Conservation (phyloP, 2,329 filamentous ascomycete genomes). For the Clarireedia sp. region DNA sequence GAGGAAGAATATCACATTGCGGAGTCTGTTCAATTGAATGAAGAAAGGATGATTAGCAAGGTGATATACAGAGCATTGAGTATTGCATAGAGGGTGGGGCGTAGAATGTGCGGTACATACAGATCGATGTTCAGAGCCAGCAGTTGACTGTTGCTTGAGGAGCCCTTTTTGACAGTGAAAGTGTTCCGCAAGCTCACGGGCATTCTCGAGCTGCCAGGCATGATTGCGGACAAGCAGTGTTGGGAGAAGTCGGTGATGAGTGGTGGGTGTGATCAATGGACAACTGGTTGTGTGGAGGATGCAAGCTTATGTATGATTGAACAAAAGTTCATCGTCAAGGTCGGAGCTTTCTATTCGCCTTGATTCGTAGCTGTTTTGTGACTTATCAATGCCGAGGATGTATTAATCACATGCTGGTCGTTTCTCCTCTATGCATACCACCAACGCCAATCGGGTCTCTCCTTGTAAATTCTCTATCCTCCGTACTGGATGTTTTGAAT, state of each 20-base stretch:
- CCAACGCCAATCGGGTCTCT: neutral
- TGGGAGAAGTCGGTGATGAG: neutral
- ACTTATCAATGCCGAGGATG: constrained; percentile 7
- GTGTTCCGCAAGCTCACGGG: constrained; percentile 63
- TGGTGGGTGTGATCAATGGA: neutral
- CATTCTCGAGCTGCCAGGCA: constrained; percentile 62
- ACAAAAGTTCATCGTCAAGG: constrained; percentile 1
- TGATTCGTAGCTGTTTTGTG: neutral
- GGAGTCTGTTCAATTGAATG: constrained; percentile 46
- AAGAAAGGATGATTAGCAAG: neutral
- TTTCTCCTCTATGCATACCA: neutral
- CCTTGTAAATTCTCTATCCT: neutral
- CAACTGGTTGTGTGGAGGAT: too few relatives aligned
- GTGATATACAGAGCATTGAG: neutral
- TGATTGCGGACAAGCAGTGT: constrained; percentile 23
- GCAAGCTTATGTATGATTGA: neutral
- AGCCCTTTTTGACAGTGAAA: constrained; percentile 52
- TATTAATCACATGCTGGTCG: constrained; percentile 7
- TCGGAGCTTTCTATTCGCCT: constrained; percentile 4
- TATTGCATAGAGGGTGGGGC: constrained; percentile 5
- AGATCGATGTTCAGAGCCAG: constrained; percentile 59
- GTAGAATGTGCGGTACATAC: constrained; percentile 39
- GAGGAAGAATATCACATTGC: constrained; percentile 81
- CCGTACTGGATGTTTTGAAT: neutral
- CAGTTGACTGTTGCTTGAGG: constrained; percentile 44